These are phyloP conservation scores for Coemansia sp. DNA, from an alignment of 371 early-diverging fungal species.

Conservation along the genomic window DNA sequence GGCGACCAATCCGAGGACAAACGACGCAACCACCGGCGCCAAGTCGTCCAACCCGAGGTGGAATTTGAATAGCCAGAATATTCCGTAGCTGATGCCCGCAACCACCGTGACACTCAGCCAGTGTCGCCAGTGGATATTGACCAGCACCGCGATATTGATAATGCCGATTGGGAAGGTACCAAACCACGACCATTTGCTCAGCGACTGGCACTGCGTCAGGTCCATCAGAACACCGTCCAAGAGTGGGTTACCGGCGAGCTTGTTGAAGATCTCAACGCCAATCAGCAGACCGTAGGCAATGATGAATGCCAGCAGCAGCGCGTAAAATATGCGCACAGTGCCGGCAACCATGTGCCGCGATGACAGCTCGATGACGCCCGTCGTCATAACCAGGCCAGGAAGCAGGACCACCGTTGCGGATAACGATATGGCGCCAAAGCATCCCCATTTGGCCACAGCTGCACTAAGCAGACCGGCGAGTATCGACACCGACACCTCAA, in stretches of 20 bases:
- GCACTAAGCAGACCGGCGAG: slow-evolving; percentile 33
- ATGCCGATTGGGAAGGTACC: slow-evolving; percentile 45
- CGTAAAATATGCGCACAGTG: slow-evolving; percentile 76
- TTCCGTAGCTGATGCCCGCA: slow-evolving; percentile 45
- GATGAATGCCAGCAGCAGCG: slow-evolving; percentile 71
- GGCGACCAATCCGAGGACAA: slow-evolving; percentile 49
- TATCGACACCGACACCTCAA: slow-evolving; percentile 47
- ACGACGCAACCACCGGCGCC: slow-evolving; percentile 47
- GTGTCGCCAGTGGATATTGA: slow-evolving; percentile 51
- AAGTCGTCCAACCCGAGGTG: slow-evolving; percentile 33
- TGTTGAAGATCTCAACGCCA: slow-evolving; percentile 57
- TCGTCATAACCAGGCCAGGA: slow-evolving; percentile 75
- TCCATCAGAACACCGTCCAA: slow-evolving; percentile 39
- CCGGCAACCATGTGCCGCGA: slow-evolving; percentile 83
- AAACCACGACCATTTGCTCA: slow-evolving; percentile 44
- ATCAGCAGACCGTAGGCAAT: slow-evolving; percentile 74
- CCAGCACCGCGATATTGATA: slow-evolving; percentile 38
- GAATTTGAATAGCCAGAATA: slow-evolving; percentile 36
- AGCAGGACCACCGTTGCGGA: slow-evolving; percentile 66
- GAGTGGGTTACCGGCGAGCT: slow-evolving; percentile 20
- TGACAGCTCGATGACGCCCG: slow-evolving; percentile 77
- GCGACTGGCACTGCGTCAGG: slow-evolving; percentile 23
- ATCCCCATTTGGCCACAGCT: slow-evolving; percentile 50
- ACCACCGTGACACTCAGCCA: slow-evolving; percentile 36
- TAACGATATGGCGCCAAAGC: slow-evolving; percentile 63